Evolutionary conservation across 768 basidiomycete genomes (phyloP).

Genomic region (Royoungia palumana): DNA sequence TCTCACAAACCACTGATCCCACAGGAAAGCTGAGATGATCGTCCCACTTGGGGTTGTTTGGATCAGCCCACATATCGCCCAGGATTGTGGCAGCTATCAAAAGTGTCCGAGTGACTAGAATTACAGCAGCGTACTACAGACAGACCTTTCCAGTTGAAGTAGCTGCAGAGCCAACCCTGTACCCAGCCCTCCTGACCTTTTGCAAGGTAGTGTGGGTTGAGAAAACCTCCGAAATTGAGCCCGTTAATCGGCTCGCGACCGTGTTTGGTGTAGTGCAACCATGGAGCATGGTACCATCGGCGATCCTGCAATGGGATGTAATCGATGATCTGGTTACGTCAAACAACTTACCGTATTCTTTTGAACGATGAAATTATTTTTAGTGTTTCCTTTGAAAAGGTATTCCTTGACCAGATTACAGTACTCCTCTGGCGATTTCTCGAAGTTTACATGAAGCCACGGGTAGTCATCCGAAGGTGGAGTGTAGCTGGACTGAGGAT

Average conservation of each 20-base stretch:
- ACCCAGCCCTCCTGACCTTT: neutral
- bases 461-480: too few species aligned
- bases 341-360: too few species aligned
- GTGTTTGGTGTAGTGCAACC: neutral
- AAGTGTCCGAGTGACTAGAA: neutral
- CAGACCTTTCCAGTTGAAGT: neutral
- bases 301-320: too few species aligned
- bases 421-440: neutral
- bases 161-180: neutral
- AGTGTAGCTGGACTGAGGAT: too few species aligned
- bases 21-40: neutral
- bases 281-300: conserved; percentile 1
- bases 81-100: neutral
- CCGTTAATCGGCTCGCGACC: conserved; percentile 3
- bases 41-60: neutral
- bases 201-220: neutral
- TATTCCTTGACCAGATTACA: neutral
- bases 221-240: neutral
- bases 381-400: neutral
- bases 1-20: neutral
- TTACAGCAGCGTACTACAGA: neutral
- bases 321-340: too few species aligned
- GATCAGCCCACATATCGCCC: neutral
- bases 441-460: neutral
- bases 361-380: too few species aligned